Base-by-base conservation (phyloP, 108 stramenopile genomes). In the Cyclostephanos tholiformis region DNA sequence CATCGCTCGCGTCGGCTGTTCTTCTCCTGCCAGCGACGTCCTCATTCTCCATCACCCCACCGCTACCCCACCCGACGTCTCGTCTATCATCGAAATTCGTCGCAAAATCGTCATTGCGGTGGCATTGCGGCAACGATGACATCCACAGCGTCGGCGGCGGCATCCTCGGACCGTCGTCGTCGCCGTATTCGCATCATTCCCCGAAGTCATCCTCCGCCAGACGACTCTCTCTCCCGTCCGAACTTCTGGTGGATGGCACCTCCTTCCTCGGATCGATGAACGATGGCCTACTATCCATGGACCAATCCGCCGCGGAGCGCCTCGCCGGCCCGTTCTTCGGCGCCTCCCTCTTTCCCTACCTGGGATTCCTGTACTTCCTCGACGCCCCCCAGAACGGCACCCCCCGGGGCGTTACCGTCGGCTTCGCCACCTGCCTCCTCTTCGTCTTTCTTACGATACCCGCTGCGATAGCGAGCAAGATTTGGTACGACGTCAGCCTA, bases 381-480 rank as follows among this genome's bases (percentile, higher is more conserved):
- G 76, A 82, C 43, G 75, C 88, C 4, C 67, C 77, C 6, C 90
- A 91, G 77, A 96, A 92, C 70, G 69, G 91, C 43, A 87, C 88
- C 8, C 96, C 97, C 25, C 87, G 92, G 51, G 93, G 93, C 14
- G 95, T 93, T 23, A 89, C 84, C 0, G 92, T 95, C 23, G 95
- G 95, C 9, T 96, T 96, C 77, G 92, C 92, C 2, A 92, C 91
- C 26, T 91, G 91, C 53, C 80, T 97, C 10, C 75, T 95, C 4
- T 97, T 97, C 65, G 97, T 97, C 9, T 92, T 94, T 49, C 74
- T 92, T 43, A 95, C 97, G 22, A 97, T 97, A 58, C 97, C 97
- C 0, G 94, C 95, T 8, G 97, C 93, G 12, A 95, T 97, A 79
- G 87, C 79, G 5, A 84, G 95, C 19, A 91, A 96, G 63, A 51